Evolutionary conservation across 1,139 yeast genomes (phyloP).

Genomic region (Sugiyamaella pinicola): DNA sequence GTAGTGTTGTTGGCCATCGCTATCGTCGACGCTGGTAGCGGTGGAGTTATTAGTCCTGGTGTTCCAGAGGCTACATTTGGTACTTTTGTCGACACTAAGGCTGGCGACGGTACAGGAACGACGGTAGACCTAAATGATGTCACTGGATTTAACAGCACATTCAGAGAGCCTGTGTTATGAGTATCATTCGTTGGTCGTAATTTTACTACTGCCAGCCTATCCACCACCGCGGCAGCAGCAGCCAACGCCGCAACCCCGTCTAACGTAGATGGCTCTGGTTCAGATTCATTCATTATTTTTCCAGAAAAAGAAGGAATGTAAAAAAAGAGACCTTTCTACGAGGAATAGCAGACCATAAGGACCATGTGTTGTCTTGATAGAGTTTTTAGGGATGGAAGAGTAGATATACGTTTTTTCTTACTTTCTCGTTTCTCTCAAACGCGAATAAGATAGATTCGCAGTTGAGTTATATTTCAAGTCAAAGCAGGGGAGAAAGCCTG

Average conservation of each 20-base stretch:
- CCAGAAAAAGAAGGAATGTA: neutral
- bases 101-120: neutral
- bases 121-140: neutral
- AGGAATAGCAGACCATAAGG: neutral
- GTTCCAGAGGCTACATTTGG: neutral
- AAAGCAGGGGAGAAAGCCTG: no score
- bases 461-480: no score
- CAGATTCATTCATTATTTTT: conserved; percentile 11
- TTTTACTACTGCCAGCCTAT: conserved; percentile 2
- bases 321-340: neutral
- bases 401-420: no score
- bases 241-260: conserved; percentile 13
- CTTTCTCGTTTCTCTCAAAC: no score
- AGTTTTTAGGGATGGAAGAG: no score
- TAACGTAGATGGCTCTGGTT: conserved; percentile 2
- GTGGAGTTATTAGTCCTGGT: neutral
- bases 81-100: neutral
- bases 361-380: neutral
- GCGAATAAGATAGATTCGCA: no score
- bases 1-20: no score
- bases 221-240: conserved; percentile 15
- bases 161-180: neutral
- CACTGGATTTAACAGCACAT: conserved; percentile 3
- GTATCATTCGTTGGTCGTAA: neutral
- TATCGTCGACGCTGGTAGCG: neutral